A percentile compares a stretch with the other conserved stretches of the same genome.
Evolutionary conservation across 2,329 filamentous ascomycete species (phyloP).

Genomic region (Metarhizium anisopliae): DNA sequence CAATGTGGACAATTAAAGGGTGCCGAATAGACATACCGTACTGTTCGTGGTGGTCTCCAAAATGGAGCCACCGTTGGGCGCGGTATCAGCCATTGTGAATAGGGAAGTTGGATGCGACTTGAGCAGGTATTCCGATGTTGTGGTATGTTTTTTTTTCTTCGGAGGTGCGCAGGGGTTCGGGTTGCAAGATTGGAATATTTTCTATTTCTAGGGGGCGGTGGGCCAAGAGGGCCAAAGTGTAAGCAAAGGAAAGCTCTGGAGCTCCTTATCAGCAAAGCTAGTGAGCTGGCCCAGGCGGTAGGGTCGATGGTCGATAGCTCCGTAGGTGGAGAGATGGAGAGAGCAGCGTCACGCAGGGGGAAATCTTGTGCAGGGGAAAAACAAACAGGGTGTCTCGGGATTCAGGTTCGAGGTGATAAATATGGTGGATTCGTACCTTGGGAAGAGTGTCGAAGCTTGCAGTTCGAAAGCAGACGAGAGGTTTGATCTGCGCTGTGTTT

Average conservation of each 20-base stretch:
- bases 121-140: conserved; percentile 3
- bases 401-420: conserved; percentile 1
- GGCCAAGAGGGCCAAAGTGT: conserved; percentile 4
- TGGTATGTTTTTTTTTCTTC: conserved; percentile 2
- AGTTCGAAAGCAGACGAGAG: background rate
- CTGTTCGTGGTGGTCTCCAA: conserved; percentile 41
- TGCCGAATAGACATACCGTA: conserved; percentile 34
- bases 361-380: conserved; percentile 6
- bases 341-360: background rate
- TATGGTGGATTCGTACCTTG: conserved; percentile 4
- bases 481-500: background rate
- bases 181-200: conserved; percentile 6
- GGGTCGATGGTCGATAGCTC: background rate
- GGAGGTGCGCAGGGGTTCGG: conserved; percentile 1
- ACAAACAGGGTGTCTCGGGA: conserved; percentile 7
- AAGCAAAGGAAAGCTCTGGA: conserved; percentile 2
- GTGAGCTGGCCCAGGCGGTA: background rate
- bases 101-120: background rate
- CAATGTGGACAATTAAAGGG: background rate
- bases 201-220: conserved; percentile 6
- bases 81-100: conserved; percentile 22
- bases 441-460: background rate
- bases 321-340: conserved; percentile 3
- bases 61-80: conserved; percentile 37
- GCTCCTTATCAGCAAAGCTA: conserved; percentile 3